Percentiles rank a stretch among this genome's conserved stretches.
Evolutionary conservation across 164 flowering plant genomes (phyloP).

Genomic region (Vitis riparia): DNA sequence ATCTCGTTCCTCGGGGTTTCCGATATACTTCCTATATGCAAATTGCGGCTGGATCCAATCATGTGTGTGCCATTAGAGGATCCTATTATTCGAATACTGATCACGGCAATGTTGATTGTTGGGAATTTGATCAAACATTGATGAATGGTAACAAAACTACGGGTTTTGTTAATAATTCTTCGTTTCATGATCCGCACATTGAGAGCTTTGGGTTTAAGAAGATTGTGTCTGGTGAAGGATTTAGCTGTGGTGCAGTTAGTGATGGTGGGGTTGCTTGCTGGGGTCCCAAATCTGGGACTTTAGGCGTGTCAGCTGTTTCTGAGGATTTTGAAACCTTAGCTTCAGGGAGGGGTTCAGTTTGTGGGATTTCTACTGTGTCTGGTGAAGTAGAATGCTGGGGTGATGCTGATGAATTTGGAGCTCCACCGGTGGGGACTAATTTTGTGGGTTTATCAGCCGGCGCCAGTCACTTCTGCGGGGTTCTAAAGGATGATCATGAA

Average conservation of each 20-base stretch:
- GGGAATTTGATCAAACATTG: slow-evolving; percentile 39
- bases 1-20: slow-evolving; percentile 59
- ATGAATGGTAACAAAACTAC: slow-evolving; percentile 12
- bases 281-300: slow-evolving; percentile 53
- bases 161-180: slow-evolving; percentile 16
- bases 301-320: slow-evolving; percentile 28
- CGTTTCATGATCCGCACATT: slow-evolving; percentile 19
- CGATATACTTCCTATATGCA: slow-evolving; percentile 50
- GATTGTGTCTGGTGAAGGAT: slow-evolving; percentile 83
- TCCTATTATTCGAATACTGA: slow-evolving; percentile 55
- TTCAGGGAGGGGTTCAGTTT: slow-evolving; percentile 42
- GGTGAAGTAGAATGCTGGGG: slow-evolving; percentile 78
- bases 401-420: slow-evolving; percentile 12
- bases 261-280: slow-evolving; percentile 70
- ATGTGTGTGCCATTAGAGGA: slow-evolving; percentile 86
- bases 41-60: slow-evolving; percentile 75
- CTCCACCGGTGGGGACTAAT: slow-evolving; percentile 35
- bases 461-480: slow-evolving; percentile 75
- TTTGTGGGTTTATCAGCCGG: slow-evolving; percentile 74
- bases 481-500: slow-evolving; percentile 71
- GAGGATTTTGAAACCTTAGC: slow-evolving; percentile 42
- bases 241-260: slow-evolving; percentile 62
- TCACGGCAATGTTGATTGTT: slow-evolving; percentile 72
- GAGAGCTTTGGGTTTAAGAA: slow-evolving; percentile 21
- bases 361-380: slow-evolving; percentile 52